Percentiles rank a stretch among this genome's conserved stretches.
phyloP scores from a whole-genome alignment of 2,329 filamentous ascomycete species.

The Botrytis byssoidea region DNA sequence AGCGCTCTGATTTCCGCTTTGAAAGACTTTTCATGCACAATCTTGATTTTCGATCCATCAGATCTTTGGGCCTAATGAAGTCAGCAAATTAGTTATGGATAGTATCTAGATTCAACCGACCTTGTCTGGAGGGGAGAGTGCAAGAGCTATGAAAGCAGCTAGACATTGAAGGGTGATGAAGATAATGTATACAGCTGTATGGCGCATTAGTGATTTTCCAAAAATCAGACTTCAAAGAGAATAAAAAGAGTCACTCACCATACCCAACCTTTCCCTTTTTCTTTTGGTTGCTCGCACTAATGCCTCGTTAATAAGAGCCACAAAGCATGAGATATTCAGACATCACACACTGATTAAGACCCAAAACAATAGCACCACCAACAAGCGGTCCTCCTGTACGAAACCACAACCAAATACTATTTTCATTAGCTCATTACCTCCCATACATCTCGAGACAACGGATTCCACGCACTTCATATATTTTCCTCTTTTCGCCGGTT shows the following conservation, averaged over 20 bases:
- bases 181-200: slow-evolving; percentile 43
- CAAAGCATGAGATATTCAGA: slow-evolving; percentile 31
- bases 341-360: slow-evolving; percentile 38
- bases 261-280: slow-evolving; percentile 40
- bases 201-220: slow-evolving; percentile 33
- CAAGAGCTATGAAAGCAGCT: slow-evolving; percentile 44
- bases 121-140: slow-evolving; percentile 47
- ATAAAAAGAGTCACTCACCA: slow-evolving; percentile 25
- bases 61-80: neutral
- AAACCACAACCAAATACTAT: slow-evolving; percentile 43
- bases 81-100: neutral
- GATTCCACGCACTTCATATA: slow-evolving; percentile 20
- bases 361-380: slow-evolving; percentile 51
- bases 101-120: slow-evolving; percentile 29
- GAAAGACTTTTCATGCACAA: neutral
- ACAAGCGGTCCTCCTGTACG: slow-evolving; percentile 44
- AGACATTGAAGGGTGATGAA: slow-evolving; percentile 50
- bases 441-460: neutral
- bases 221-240: no score
- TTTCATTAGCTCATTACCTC: neutral
- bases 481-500: slow-evolving; percentile 32
- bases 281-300: neutral
- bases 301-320: neutral
- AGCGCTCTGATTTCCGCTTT: slow-evolving; percentile 1
- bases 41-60: slow-evolving; percentile 5